phyloP scores from a whole-genome alignment of 202 grass and related monocot genomes.

The Saccharum hybrid region DNA sequence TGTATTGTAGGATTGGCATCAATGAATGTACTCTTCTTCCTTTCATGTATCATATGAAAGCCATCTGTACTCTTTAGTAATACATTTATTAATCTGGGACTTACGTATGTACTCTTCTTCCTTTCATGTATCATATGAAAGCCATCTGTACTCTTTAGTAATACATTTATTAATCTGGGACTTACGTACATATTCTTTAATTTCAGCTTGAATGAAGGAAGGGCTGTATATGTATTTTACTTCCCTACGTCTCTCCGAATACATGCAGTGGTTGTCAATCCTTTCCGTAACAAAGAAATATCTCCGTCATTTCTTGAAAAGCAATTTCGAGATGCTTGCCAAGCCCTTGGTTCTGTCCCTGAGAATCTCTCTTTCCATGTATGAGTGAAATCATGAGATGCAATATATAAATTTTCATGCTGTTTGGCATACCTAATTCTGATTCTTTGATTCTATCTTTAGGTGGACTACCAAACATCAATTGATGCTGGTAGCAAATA shows the following conservation, averaged over 20 bases:
- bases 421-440: constrained; percentile 47
- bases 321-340: constrained; percentile 87
- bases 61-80: constrained; percentile 19
- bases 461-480: constrained; percentile 91
- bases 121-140: constrained; percentile 6
- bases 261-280: constrained; percentile 83
- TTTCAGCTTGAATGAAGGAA: constrained; percentile 85
- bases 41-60: constrained; percentile 3
- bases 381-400: constrained; percentile 26
- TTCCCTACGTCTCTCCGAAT: constrained; percentile 71
- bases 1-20: background rate
- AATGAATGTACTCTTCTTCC: background rate
- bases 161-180: constrained; percentile 25
- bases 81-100: constrained; percentile 26
- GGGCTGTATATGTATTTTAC: constrained; percentile 86
- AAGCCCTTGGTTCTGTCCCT: constrained; percentile 53
- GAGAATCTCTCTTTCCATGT: constrained; percentile 69
- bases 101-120: constrained; percentile 13
- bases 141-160: constrained; percentile 13
- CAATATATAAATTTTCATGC: constrained; percentile 30
- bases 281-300: constrained; percentile 92
- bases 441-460: constrained; percentile 42
- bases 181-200: constrained; percentile 46
- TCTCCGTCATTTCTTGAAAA: constrained; percentile 84
- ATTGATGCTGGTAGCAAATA: constrained; percentile 80